Evolutionary conservation across 1,284 basidiomycete genomes (phyloP), one percentile per base, ranked within the genome.

Genomic region (Inonotus hispidus): DNA sequence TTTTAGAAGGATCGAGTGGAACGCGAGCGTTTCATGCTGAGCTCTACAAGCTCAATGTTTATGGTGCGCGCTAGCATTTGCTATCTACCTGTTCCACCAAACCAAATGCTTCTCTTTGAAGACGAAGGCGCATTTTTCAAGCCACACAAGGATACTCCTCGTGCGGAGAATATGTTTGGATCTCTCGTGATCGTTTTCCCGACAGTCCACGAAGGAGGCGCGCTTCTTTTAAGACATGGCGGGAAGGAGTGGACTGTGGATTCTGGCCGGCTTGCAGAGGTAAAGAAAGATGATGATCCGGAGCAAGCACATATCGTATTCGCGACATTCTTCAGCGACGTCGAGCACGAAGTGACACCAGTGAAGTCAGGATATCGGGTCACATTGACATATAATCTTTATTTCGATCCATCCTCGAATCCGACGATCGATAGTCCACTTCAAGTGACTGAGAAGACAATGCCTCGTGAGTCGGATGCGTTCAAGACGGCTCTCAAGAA

Each of bases 361-460:
- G 32, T 32, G 32, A 32, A 32, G 8, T 32, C 32, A 32, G 32
- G 32, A 32, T 32, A 32, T 52, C 73, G 75, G 1, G 65, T 81
- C 37, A 79, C 76, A 1, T 64, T 81, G 53, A 75, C 77, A 0
- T 79, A 75, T 62, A 74, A 74, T 61, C 70, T 78, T 29, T 71
- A 73, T 58, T 52, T 25, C 49, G 21, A 52, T 5, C 5, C 41
- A 21, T 3, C 3, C 14, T 43, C 41, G 3, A 14, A 43, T 14
- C 13, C 41, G 41, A 14, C 13, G 3, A 14, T 43, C 41, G 59
- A 60, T 58, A 53, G 60, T 25, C 58, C 58, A 21, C 53, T 58
- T 35, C 50, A 55, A 11, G 47, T 60, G 16, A 13, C 59, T 25
- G 52, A 39, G 23, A 47, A 60, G n/a, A 52, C 61, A n/a, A 56